Base-by-base conservation (phyloP, 805 yeast species). In the Brettanomyces bruxellensis region DNA sequence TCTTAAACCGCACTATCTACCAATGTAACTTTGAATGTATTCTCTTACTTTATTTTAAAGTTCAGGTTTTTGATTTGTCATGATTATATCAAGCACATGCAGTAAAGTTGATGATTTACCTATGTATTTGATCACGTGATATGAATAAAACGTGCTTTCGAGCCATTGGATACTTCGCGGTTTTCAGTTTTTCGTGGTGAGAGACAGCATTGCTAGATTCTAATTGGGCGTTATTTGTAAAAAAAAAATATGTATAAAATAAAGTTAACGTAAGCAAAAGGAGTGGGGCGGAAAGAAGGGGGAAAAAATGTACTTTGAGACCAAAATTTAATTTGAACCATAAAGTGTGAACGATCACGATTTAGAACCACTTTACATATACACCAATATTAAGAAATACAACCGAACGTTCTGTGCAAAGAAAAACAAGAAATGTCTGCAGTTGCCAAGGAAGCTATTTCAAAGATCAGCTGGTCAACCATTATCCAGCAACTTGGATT, bases 391-490 rank as follows among this genome's bases (percentile, higher is more conserved):
- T 12, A 3, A 28, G 1, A 28, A 28, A 28, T 28, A 28, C 11
- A 7, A 28, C 32, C 32, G 11, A 9, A 7, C 7, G 7, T 28
- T 28, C 11, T 28, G 11, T 7, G 11, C 11, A 28, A 28, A 28
- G 32, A 28, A 28, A 9, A 35, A 12, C 38, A 7, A 35, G 50
- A 14, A 12, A 58, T 49, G 57, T 55, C 56, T 45, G 49, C 58
- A 43, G 60, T 58, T 50, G 62, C 60, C 40, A 79, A 73, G 63
- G 73, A 81, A 58, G 85, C 87, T 56, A 81, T 91, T 61, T 73
- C 85, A 63, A 91, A 89, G 74, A 74, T 91, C 69, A 95, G 93
- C 78, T 93, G 98, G 97, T 81, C 93, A 63, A 83, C 84, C 72
- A 81, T 93, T 65, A 78, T 86, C 66, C 72, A 90, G 56, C 80